Conservation (phyloP, 1,139 yeast genomes). For the Tardiomyces blankii region DNA sequence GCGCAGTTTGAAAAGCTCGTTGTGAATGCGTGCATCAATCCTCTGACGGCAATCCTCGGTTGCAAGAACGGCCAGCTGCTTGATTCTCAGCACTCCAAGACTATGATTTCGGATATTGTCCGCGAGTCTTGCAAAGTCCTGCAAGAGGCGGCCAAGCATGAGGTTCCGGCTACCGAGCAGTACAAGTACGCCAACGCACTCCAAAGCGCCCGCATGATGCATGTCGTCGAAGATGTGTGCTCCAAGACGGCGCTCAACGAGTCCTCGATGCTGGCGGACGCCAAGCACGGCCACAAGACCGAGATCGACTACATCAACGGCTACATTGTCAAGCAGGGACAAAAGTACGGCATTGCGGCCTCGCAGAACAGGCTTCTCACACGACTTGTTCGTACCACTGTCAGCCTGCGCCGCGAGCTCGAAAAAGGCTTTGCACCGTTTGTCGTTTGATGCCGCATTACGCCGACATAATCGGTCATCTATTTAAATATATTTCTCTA, state of each 20-base stretch:
- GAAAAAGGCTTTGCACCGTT: constrained; percentile 9
- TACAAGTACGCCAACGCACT: constrained; percentile 23
- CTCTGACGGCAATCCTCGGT: constrained; percentile 56
- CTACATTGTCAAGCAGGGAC: constrained; percentile 45
- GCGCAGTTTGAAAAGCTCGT: constrained; percentile 68
- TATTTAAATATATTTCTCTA: background rate
- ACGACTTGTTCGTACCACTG: constrained; percentile 29
- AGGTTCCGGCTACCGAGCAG: constrained; percentile 9
- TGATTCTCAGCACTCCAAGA: constrained; percentile 9
- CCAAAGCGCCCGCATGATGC: constrained; percentile 34
- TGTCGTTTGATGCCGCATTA: background rate
- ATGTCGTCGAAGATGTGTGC: constrained; percentile 38
- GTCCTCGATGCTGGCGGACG: constrained; percentile 84
- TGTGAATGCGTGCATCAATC: constrained; percentile 65
- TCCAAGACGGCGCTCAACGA: constrained; percentile 45
- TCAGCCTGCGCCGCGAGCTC: constrained; percentile 1
- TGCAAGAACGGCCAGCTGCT: constrained; percentile 64
- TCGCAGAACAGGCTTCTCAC: constrained; percentile 38
- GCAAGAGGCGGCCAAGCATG: constrained; percentile 21
- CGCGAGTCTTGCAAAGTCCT: constrained; percentile 20
- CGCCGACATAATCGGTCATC: too few species aligned
- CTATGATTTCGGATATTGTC: constrained; percentile 15
- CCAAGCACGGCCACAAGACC: constrained; percentile 45
- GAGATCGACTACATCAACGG: constrained; percentile 81
- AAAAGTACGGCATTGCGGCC: constrained; percentile 30